phyloP scores from a whole-genome alignment of 1,284 basidiomycete species.

The Amylostereum chailletii region DNA sequence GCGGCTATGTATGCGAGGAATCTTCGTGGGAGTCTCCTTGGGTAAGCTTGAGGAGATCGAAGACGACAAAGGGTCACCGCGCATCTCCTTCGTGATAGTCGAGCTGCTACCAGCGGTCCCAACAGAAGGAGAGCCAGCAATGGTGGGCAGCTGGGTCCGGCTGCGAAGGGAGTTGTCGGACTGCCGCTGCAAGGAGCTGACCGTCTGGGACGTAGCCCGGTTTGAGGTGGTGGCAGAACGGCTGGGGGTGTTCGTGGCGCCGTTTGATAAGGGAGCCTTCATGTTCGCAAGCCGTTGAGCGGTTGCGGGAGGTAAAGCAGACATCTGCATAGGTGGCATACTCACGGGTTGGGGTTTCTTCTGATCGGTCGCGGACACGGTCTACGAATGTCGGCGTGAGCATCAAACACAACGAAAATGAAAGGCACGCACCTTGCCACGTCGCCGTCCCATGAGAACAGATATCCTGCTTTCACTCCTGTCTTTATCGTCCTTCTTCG shows the following conservation, averaged over 20 bases:
- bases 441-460: slow-evolving; percentile 79
- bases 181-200: slow-evolving; percentile 74
- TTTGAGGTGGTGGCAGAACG: slow-evolving; percentile 30
- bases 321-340: slow-evolving; percentile 84
- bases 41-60: slow-evolving; percentile 43
- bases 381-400: slow-evolving; percentile 36
- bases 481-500: slow-evolving; percentile 75
- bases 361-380: slow-evolving; percentile 76
- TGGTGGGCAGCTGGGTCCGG: slow-evolving; percentile 74
- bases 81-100: slow-evolving; percentile 35
- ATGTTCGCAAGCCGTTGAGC: slow-evolving; percentile 73
- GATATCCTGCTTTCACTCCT: slow-evolving; percentile 80
- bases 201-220: slow-evolving; percentile 62
- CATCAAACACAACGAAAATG: slow-evolving; percentile 1
- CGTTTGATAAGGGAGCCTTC: slow-evolving; percentile 40
- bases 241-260: slow-evolving; percentile 18
- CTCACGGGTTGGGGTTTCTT: slow-evolving; percentile 60
- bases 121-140: slow-evolving; percentile 85
- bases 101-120: slow-evolving; percentile 41
- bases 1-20: slow-evolving; percentile 83
- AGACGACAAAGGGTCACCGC: slow-evolving; percentile 42
- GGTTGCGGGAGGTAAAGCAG: slow-evolving; percentile 70
- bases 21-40: slow-evolving; percentile 88
- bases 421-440: slow-evolving; percentile 71
- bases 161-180: slow-evolving; percentile 71